Conservation (phyloP, 2,329 filamentous ascomycete species). For the Aspergillus nomiae region DNA sequence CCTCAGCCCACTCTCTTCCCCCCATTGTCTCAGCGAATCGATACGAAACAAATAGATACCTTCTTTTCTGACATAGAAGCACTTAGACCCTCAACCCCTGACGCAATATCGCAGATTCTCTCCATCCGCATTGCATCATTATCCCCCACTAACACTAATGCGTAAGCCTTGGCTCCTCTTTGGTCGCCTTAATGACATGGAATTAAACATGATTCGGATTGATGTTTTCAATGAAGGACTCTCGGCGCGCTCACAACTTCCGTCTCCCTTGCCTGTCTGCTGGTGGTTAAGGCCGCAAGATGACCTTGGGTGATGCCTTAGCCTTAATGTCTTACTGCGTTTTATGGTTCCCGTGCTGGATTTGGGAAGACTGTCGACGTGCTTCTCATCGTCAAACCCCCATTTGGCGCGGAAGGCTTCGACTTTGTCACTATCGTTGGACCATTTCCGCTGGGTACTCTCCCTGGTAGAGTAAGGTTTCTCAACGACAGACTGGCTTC, state of each 20-base stretch:
- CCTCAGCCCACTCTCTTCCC: slow-evolving; percentile 8
- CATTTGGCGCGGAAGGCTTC: neutral
- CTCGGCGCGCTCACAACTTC: slow-evolving; percentile 5
- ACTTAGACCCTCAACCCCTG: slow-evolving; percentile 3
- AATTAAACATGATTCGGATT: slow-evolving; percentile 23
- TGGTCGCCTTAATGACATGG: slow-evolving; percentile 19
- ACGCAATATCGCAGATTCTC: slow-evolving; percentile 13
- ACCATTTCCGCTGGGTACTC: neutral
- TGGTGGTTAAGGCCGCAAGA: slow-evolving; percentile 1
- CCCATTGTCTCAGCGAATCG: slow-evolving; percentile 8
- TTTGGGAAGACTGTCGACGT: neutral
- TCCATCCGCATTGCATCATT: slow-evolving; percentile 16
- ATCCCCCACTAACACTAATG: slow-evolving; percentile 16
- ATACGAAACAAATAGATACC: slow-evolving; percentile 13
- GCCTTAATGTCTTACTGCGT: slow-evolving; percentile 14
- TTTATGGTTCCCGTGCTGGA: slow-evolving; percentile 8
- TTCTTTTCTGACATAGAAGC: neutral
- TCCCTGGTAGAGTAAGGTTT: neutral
- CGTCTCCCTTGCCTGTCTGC: slow-evolving; percentile 4
- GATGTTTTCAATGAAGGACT: slow-evolving; percentile 12
- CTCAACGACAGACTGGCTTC: neutral
- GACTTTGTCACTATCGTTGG: neutral
- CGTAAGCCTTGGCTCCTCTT: slow-evolving; percentile 16
- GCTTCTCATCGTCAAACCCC: slow-evolving; percentile 11
- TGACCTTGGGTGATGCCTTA: slow-evolving; percentile 7